A percentile compares a stretch with the other conserved stretches of the same genome.
phyloP scores from a whole-genome alignment of 164 flowering plant species.

The Warburgia ugandensis region DNA sequence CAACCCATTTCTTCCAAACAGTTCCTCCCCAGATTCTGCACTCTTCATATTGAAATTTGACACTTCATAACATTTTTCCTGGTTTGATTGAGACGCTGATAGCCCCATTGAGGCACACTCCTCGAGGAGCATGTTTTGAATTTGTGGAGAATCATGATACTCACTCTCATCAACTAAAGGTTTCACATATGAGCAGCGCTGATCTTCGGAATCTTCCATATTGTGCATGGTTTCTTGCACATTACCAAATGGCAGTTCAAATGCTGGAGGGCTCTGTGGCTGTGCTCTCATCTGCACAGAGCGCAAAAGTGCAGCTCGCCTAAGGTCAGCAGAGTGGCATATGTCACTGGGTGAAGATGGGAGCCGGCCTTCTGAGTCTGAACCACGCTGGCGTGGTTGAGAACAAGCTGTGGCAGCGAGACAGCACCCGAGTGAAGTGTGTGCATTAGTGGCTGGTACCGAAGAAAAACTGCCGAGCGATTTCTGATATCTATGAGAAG shows the following conservation, averaged over 20 bases:
- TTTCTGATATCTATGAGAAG: conserved; percentile 67
- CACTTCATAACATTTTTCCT: conserved; percentile 34
- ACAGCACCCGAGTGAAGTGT: too few relatives aligned
- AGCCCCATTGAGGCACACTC: conserved; percentile 31
- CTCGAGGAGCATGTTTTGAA: too few relatives aligned
- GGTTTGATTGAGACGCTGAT: conserved; percentile 23
- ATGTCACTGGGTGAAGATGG: conserved; percentile 99
- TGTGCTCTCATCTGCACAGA: conserved; percentile 93
- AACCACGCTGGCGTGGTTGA: conserved; percentile 66
- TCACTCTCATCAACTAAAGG: conserved; percentile 44
- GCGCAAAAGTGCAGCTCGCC: conserved; percentile 85
- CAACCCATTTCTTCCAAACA: conserved; percentile 10
- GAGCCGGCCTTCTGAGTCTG: conserved; percentile 85
- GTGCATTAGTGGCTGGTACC: conserved; percentile 25
- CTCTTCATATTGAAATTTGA: conserved; percentile 27
- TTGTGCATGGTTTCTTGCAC: conserved; percentile 33
- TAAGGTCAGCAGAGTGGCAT: conserved; percentile 88
- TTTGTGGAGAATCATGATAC: conserved; percentile 14
- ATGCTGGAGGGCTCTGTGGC: conserved; percentile 38
- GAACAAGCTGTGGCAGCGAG: conserved; percentile 25
- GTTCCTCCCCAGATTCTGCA: conserved; percentile 24
- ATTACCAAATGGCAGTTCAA: conserved; percentile 30
- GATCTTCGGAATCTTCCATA: conserved; percentile 46
- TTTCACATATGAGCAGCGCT: too few relatives aligned
- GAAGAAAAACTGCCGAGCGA: conserved; percentile 27